These are phyloP conservation scores for Entomortierella beljakovae DNA, from an alignment of 192 early-diverging fungal genomes.

Conservation along the genomic window DNA sequence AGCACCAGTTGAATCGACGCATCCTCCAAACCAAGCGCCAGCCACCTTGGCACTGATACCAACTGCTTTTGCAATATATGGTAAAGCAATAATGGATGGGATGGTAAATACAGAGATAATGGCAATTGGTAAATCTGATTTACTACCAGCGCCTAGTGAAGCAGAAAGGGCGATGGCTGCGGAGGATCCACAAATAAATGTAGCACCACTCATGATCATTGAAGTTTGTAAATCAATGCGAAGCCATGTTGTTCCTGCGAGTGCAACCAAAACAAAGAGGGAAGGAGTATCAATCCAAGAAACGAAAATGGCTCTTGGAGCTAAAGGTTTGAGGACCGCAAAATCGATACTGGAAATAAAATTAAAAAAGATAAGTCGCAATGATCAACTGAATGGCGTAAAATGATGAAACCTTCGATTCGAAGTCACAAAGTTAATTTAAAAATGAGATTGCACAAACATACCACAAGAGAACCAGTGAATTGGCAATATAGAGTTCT, in stretches of 20 bases:
- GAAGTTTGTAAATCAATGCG: slow-evolving; percentile 61
- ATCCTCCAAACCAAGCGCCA: slow-evolving; percentile 69
- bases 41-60: slow-evolving; percentile 56
- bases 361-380: neutral
- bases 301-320: slow-evolving; percentile 65
- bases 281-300: slow-evolving; percentile 68
- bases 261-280: slow-evolving; percentile 61
- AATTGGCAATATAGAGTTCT: slow-evolving; percentile 65
- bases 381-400: too few species aligned
- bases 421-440: neutral
- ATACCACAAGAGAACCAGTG: slow-evolving; percentile 60
- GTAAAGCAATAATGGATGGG: slow-evolving; percentile 64
- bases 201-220: slow-evolving; percentile 67
- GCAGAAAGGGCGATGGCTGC: slow-evolving; percentile 62
- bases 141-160: slow-evolving; percentile 59
- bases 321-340: slow-evolving; percentile 59
- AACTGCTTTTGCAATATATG: slow-evolving; percentile 61
- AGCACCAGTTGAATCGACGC: slow-evolving; percentile 66
- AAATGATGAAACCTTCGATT: slow-evolving; percentile 8
- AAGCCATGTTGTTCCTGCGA: slow-evolving; percentile 56
- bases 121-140: slow-evolving; percentile 66
- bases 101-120: slow-evolving; percentile 70
- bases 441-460: neutral
- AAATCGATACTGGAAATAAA: slow-evolving; percentile 56
- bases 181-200: slow-evolving; percentile 69